Evolutionary conservation across 2,329 filamentous ascomycete genomes (phyloP), one percentile per base, ranked within the genome.

Genomic region (Arthrocladium fulminans): DNA sequence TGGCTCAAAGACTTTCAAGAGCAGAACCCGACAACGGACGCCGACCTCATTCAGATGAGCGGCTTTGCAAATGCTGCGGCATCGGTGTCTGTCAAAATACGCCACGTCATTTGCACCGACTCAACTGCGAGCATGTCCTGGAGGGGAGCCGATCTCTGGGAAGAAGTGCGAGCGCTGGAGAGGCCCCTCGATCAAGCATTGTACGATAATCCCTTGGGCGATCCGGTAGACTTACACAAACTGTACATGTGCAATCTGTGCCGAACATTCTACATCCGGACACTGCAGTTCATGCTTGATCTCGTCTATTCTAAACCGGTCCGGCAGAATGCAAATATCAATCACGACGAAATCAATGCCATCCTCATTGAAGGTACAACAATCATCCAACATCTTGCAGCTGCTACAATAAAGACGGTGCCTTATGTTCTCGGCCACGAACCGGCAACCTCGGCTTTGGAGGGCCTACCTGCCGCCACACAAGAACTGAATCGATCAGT

Each of bases 231-330:
- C 7, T 4, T 23, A 30, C 13, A 45, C 3, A 27, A 48, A 48
- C 17, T 29, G 34, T 20, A 34, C 25, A 2, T 30, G 41, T 17
- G 20, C 34, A 41, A 49, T 37, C 29, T n/a, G 41, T 44, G 45
- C 46, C 49, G 52, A 17, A 34, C 25, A 2, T 24, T 46, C 9
- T 44, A 39, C 9, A 46, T 35, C 17, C 43, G 54, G 15, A 52
- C 51, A 15, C 51, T 51, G 24, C 51, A 48, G n/a, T 52, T 56
- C 35, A 51, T 54, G 34, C 29, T 51, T n/a, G 47, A 52, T 20
- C 32, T 56, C n/a, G 48, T 39, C 29, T 12, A 51, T 17, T 46
- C 43, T 23, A 39, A 51, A 32, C 39, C 53, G n/a, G 25, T 49
- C 19, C 29, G 40, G 34, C 43, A 39, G 19, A 19, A 25, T 15